phyloP scores from a whole-genome alignment of 2,329 filamentous ascomycete species.

The Monosporascus sp. region DNA sequence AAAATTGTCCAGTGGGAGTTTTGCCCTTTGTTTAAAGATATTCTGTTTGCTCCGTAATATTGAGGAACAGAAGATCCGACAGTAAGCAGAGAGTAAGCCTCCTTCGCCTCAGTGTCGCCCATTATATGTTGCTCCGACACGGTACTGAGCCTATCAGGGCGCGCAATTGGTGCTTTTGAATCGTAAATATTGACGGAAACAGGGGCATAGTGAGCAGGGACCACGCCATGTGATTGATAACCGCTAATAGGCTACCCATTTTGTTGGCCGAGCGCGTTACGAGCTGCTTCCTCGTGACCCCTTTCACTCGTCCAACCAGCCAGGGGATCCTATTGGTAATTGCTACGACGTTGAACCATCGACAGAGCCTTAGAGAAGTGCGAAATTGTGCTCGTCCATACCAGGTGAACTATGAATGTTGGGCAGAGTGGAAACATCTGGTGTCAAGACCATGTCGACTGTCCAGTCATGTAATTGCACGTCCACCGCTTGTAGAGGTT shows the following conservation, averaged over 20 bases:
- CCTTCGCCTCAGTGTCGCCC: background rate
- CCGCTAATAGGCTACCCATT: background rate
- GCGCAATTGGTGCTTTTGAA: too few species aligned
- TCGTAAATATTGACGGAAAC: too few species aligned
- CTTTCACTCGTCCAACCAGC: background rate
- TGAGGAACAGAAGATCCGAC: background rate
- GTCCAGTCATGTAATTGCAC: conserved; percentile 36
- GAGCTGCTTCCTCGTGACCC: background rate
- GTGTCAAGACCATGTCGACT: conserved; percentile 41
- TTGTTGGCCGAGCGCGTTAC: background rate
- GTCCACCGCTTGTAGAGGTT: conserved; percentile 19
- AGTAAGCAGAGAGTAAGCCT: background rate
- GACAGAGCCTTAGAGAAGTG: conserved; percentile 37
- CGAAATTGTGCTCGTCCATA: conserved; percentile 27
- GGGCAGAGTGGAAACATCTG: conserved; percentile 28
- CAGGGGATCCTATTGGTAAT: conserved; percentile 1
- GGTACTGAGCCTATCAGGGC: too few species aligned
- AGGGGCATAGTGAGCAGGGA: background rate
- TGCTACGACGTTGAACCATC: conserved; percentile 21
- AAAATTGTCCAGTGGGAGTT: background rate
- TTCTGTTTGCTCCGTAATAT: background rate
- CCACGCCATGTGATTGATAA: background rate
- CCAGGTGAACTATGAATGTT: conserved; percentile 23
- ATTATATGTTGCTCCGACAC: background rate
- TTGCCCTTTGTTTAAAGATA: conserved; percentile 3